Conservation (phyloP, 768 basidiomycete species). For the Podaxis carcinomalis region DNA sequence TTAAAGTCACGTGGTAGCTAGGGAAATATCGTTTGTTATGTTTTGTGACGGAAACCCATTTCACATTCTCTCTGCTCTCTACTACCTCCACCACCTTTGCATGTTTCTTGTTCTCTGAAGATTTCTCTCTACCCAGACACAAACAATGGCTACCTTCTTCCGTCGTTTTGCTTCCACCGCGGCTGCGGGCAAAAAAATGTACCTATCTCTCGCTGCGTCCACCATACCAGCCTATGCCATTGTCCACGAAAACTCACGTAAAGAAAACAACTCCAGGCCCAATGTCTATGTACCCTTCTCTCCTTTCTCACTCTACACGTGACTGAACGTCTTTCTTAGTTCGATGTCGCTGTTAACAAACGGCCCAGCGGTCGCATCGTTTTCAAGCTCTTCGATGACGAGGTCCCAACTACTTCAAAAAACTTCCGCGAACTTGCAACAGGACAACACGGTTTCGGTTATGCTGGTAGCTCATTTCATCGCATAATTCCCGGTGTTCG, state of each 20-base stretch:
- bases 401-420: constrained; percentile 73
- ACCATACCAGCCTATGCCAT: constrained; percentile 25
- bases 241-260: constrained; percentile 19
- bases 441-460: constrained; percentile 66
- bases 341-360: constrained; percentile 59
- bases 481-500: constrained; percentile 63
- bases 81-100: neutral
- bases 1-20: neutral
- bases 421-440: constrained; percentile 83
- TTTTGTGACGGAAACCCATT: neutral
- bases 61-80: neutral
- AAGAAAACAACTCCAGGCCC: constrained; percentile 2
- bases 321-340: constrained; percentile 31
- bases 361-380: constrained; percentile 65
- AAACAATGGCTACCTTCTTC: constrained; percentile 45
- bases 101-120: neutral
- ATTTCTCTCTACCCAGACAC: neutral
- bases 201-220: constrained; percentile 27
- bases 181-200: constrained; percentile 34
- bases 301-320: neutral
- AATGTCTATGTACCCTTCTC: constrained; percentile 8
- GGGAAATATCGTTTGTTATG: neutral
- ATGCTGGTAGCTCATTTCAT: constrained; percentile 67
- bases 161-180: constrained; percentile 49
- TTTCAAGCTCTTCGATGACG: constrained; percentile 80